Evolutionary conservation across 2,329 filamentous ascomycete genomes (phyloP), one percentile per base, ranked within the genome.

Genomic region (Tothia fuscella): DNA sequence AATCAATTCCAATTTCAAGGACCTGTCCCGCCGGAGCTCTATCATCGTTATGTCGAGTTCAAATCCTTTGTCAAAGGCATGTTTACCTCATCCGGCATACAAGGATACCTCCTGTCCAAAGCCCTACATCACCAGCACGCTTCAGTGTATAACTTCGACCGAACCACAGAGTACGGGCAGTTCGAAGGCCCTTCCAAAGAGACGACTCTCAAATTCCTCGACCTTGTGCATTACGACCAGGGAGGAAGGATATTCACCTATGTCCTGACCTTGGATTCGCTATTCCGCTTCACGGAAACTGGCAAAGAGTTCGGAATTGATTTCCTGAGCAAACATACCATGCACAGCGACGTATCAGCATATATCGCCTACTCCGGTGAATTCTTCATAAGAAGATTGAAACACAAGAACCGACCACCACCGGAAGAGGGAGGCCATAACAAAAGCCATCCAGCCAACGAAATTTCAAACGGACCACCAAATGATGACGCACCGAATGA

Each of bases 231-330:
- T 53, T 89, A 82, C 55, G 87, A 89, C 53, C 75, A 91, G 52
- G 88, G 86, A 14, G 82, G 82, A 1, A 78, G 87, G 10, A 76
- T 93, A 43, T 95, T 91, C 55, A 96, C 89, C 17, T 96, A 95
- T 51, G 80, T 95, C 20, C 67, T 96, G 17, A 93, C 86, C 0
- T 71, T 95, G 5, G 89, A 96, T 54, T 82, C 81, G 4, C 70
- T 89, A 41, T 74, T 93, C 55, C 80, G 87, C 34, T 95, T 95
- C 62, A 95, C 89, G 1, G 89, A 95, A 60, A 96, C 89, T 0
- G 89, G 89, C 22, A 91, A 91, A 52, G 88, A 95, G 53, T 95
- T 95, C 46, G 86, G 88, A 40, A 86, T 96, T 53, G 89, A 95
- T 62, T 68, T 95, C 59, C 64, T 96, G 53, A 87, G 80, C 59